Evolutionary conservation across 2,329 filamentous ascomycete genomes (phyloP), one percentile per base, ranked within the genome.

Genomic region (Aspergillus spinulosporus): DNA sequence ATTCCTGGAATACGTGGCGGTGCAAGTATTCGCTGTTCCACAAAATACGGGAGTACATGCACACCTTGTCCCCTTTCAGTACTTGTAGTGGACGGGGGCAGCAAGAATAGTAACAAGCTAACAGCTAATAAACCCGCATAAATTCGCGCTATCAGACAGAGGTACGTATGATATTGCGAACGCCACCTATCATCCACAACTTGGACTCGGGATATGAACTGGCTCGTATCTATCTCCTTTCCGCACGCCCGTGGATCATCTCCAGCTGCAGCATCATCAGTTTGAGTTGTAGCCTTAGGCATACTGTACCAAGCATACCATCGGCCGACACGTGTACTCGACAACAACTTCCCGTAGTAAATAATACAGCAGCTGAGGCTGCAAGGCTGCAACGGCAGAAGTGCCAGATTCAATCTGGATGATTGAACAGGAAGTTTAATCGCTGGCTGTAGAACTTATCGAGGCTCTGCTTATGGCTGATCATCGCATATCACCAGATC

Each of bases 311-410:
- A 37, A 37, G 4, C 4, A 37, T 9, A 37, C 40, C 26, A 46
- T 26, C 37, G 21, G 8, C 9, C 28, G n/a, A 45, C 54, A 56
- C 54, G 54, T 56, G 54, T 56, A 47, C 12, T 9, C 21, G 49
- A 49, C 12, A 29, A 36, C 47, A 37, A 45, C 43, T 34, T 56
- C 29, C 26, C 26, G 39, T 8, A 39, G 34, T 37, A 37, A 43
- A 31, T 11, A 26, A 42, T 42, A n/a, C 36, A 51, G 51, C 34
- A 15, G 8, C 11, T 12, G 34, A 37, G 34, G 11, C 54, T 56
- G 54, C 54, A 56, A 47, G 53, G 42, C 48, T 55, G 40, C 47
- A 31, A 34, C 45, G 46, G 53, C 40, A 42, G 53, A 49, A 52
- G 6, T 34, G 14, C 21, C 49, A 44, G 49, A 28, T 28, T 32